Evolutionary conservation across 164 flowering plant species (phyloP).

Genomic region (Stephania japonica): DNA sequence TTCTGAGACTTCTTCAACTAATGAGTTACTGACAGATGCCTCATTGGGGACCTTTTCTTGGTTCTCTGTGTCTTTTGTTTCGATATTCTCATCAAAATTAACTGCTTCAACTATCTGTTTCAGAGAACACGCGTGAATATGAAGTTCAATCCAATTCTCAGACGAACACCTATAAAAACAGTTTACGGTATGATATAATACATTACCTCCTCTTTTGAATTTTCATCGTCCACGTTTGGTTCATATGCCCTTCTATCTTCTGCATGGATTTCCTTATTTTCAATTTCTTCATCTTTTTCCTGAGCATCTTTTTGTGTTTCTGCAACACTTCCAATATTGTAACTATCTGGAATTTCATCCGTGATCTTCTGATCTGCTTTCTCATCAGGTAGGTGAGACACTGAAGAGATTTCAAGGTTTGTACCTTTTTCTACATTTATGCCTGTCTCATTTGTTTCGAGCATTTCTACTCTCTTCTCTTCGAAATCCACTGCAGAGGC

Average conservation of each 20-base stretch:
- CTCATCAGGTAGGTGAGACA: conserved; percentile 14
- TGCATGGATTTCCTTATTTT: conserved; percentile 5
- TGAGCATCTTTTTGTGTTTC: conserved; percentile 10
- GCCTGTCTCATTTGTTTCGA: conserved; percentile 11
- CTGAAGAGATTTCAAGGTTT: conserved; percentile 15
- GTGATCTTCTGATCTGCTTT: conserved; percentile 6
- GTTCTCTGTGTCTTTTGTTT: conserved; percentile 10
- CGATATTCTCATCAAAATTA: conserved; percentile 8
- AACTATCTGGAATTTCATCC: conserved; percentile 7
- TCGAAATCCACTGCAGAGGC: conserved; percentile 5
- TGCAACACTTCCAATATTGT: not conserved
- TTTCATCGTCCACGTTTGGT: not conserved
- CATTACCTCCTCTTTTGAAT: conserved; percentile 11
- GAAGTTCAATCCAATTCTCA: not conserved
- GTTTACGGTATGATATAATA: conserved; percentile 3
- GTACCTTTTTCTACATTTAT: conserved; percentile 5
- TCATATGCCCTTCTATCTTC: not conserved
- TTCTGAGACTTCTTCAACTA: conserved; percentile 11
- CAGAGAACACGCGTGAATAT: not conserved
- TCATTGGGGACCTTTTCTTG: conserved; percentile 1
- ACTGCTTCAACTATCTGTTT: conserved; percentile 15
- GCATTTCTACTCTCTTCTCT: conserved; percentile 10
- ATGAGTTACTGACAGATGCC: not conserved
- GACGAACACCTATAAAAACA: not conserved
- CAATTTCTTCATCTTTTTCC: conserved; percentile 1